Evolutionary conservation across 768 basidiomycete genomes (phyloP).

Genomic region (Mycena rosella): DNA sequence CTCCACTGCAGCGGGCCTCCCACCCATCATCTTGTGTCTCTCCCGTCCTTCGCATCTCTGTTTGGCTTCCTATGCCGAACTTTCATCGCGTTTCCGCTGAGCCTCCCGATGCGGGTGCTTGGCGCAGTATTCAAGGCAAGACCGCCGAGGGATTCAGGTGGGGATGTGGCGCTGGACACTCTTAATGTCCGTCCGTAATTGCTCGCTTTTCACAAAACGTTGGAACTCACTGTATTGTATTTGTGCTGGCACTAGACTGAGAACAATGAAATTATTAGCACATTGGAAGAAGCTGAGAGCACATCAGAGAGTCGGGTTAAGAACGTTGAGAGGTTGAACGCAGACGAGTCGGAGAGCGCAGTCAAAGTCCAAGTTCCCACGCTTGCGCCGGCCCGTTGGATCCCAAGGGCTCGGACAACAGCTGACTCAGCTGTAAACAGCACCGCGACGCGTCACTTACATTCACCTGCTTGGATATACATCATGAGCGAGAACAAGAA

Average conservation of each 20-base stretch:
- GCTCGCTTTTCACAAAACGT: constrained; percentile 46
- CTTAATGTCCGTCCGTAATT: constrained; percentile 64
- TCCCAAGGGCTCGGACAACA: constrained; percentile 12
- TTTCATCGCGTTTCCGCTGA: constrained; percentile 63
- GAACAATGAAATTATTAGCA: constrained; percentile 37
- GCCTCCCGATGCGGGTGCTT: constrained; percentile 59
- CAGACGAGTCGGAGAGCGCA: background rate
- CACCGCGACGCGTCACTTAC: constrained; percentile 75
- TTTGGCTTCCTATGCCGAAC: constrained; percentile 63
- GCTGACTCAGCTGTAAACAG: constrained; percentile 54
- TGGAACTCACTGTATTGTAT: constrained; percentile 49
- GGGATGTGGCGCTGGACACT: constrained; percentile 53
- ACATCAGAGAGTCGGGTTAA: too few relatives aligned
- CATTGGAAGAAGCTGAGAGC: background rate
- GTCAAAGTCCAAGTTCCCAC: background rate
- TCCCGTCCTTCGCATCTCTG: constrained; percentile 57
- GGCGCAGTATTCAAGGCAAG: constrained; percentile 35
- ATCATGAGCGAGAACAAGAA: constrained; percentile 86
- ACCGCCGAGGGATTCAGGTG: constrained; percentile 10
- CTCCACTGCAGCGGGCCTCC: constrained; percentile 4
- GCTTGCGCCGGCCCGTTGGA: constrained; percentile 48
- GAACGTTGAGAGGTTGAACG: too few relatives aligned
- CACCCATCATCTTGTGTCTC: constrained; percentile 42
- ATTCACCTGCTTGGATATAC: constrained; percentile 54
- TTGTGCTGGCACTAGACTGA: constrained; percentile 54